Percentiles rank a stretch among this genome's conserved stretches.
Conservation (phyloP, 2,329 filamentous ascomycete genomes). For the Aureobasidium lini region DNA sequence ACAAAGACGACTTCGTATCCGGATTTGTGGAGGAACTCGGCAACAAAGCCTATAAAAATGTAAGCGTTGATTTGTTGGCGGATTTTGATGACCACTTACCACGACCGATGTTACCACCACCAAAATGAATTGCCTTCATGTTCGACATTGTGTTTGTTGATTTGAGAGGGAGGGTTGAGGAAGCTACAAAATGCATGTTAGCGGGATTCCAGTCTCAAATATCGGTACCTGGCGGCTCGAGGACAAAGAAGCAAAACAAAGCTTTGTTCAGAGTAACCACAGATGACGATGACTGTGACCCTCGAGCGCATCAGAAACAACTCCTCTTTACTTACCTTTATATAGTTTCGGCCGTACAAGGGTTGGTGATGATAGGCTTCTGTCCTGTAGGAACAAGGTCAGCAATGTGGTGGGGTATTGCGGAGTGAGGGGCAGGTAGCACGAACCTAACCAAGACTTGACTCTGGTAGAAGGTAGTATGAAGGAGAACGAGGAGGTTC, state of each 20-base stretch:
- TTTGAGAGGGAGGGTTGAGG: not conserved
- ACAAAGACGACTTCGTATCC: slow-evolving; percentile 95
- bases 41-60: slow-evolving; percentile 58
- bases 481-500: not conserved
- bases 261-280: not conserved
- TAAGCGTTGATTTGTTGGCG: not conserved
- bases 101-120: slow-evolving; percentile 48
- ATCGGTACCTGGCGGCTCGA: not conserved
- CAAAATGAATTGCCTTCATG: slow-evolving; percentile 47
- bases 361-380: not conserved
- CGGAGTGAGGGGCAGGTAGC: not conserved
- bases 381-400: not conserved
- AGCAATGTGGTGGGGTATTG: slow-evolving; percentile 3
- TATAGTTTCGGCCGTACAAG: not conserved
- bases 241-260: slow-evolving; percentile 8
- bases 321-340: not conserved
- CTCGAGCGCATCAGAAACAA: not conserved
- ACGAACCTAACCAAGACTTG: slow-evolving; percentile 2
- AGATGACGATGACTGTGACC: not conserved
- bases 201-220: not conserved
- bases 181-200: not conserved
- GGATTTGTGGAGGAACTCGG: slow-evolving; percentile 87
- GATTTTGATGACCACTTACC: slow-evolving; percentile 22
- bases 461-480: not conserved
- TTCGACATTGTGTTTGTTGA: slow-evolving; percentile 19